phyloP scores from a whole-genome alignment of 2,329 filamentous ascomycete genomes.

The Sporothrix mexicana region DNA sequence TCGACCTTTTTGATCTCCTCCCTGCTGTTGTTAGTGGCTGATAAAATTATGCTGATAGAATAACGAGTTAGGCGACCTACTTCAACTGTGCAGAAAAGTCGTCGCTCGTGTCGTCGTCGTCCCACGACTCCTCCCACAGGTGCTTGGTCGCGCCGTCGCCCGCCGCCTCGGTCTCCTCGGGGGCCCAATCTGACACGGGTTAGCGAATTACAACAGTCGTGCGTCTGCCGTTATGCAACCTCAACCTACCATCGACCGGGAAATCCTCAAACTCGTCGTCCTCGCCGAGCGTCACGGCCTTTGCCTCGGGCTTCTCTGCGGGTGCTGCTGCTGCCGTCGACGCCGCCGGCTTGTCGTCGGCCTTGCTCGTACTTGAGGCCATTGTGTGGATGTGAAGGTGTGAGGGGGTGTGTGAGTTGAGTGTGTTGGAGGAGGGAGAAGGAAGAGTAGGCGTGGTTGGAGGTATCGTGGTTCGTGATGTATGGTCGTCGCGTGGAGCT shows the following conservation, averaged over 20 bases:
- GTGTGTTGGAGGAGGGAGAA: too few species aligned
- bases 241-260: constrained; percentile 94
- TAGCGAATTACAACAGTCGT: constrained; percentile 14
- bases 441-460: background rate
- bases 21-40: constrained; percentile 50
- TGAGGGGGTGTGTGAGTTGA: background rate
- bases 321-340: constrained; percentile 48
- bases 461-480: background rate
- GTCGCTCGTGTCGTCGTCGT: constrained; percentile 95
- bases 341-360: constrained; percentile 45
- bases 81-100: constrained; percentile 95
- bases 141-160: constrained; percentile 69
- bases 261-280: constrained; percentile 99
- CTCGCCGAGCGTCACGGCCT: constrained; percentile 76
- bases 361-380: constrained; percentile 45
- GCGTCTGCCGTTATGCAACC: constrained; percentile 36
- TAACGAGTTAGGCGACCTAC: constrained; percentile 59
- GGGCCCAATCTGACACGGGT: constrained; percentile 75
- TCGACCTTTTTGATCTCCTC: constrained; percentile 96
- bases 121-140: constrained; percentile 99
- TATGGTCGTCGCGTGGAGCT: background rate
- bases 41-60: background rate
- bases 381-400: constrained; percentile 40
- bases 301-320: constrained; percentile 62
- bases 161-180: constrained; percentile 86